phyloP scores from a whole-genome alignment of 495 filamentous ascomycete species.

The Saxophila tyrrhenica region DNA sequence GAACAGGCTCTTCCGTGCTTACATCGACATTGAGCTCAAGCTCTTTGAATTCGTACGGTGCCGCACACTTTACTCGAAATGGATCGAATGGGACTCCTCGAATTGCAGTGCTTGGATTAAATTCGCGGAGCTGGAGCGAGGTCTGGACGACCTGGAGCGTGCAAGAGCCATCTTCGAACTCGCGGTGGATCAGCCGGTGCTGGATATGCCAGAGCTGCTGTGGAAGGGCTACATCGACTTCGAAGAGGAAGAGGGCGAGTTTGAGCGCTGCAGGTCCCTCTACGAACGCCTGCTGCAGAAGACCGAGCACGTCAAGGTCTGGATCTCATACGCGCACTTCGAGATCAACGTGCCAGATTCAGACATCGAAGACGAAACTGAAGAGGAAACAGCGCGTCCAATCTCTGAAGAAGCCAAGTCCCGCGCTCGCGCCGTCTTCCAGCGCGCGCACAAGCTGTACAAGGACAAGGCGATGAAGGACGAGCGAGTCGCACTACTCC shows the following conservation, averaged over 20 bases:
- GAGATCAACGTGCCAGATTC: slow-evolving; percentile 77
- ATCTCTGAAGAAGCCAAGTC: slow-evolving; percentile 74
- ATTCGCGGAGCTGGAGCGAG: slow-evolving; percentile 83
- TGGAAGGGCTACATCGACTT: slow-evolving; percentile 99
- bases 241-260: slow-evolving; percentile 86
- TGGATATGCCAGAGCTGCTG: slow-evolving; percentile 97
- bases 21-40: slow-evolving; percentile 82
- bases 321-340: slow-evolving; percentile 94
- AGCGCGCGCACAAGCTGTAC: slow-evolving; percentile 75
- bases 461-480: slow-evolving; percentile 90
- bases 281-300: slow-evolving; percentile 88
- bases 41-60: slow-evolving; percentile 87
- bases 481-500: slow-evolving; percentile 80
- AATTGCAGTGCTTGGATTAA: slow-evolving; percentile 92
- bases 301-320: slow-evolving; percentile 96
- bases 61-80: slow-evolving; percentile 84
- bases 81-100: slow-evolving; percentile 76
- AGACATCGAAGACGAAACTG: slow-evolving; percentile 49
- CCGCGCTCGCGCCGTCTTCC: slow-evolving; percentile 72
- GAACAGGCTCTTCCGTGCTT: slow-evolving; percentile 86
- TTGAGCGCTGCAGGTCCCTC: slow-evolving; percentile 63
- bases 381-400: slow-evolving; percentile 52
- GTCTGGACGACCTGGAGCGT: slow-evolving; percentile 76
- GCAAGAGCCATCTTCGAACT: slow-evolving; percentile 88
- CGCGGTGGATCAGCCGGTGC: slow-evolving; percentile 63